These are phyloP conservation scores for Alternaria triticina DNA, from an alignment of 2,329 filamentous ascomycete species.

Conservation along the genomic window DNA sequence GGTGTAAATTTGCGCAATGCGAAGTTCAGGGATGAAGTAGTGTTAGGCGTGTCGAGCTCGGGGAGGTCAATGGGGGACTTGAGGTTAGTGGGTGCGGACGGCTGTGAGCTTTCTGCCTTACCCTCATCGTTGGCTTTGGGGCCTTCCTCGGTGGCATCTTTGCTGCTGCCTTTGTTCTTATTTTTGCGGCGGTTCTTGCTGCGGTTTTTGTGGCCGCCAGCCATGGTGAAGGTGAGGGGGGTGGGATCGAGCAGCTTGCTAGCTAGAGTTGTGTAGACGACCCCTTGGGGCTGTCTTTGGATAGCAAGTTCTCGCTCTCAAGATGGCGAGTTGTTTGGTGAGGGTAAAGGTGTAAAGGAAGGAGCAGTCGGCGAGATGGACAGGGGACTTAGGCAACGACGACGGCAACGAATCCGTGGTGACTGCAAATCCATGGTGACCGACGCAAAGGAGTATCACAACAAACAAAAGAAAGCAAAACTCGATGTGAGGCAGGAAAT, in stretches of 20 bases:
- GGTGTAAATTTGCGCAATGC: constrained; percentile 3
- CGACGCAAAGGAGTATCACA: neutral
- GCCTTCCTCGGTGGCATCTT: neutral
- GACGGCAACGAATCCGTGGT: neutral
- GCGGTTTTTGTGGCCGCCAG: neutral
- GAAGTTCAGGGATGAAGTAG: neutral
- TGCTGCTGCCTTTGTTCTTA: neutral
- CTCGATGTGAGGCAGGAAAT: neutral
- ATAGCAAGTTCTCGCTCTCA: neutral
- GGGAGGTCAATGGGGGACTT: neutral
- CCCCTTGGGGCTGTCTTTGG: neutral
- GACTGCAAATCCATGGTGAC: neutral
- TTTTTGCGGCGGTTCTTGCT: neutral
- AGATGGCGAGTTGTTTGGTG: neutral
- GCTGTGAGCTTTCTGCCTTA: neutral
- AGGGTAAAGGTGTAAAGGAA: neutral
- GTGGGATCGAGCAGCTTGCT: neutral
- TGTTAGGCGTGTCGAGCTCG: neutral
- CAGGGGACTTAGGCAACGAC: neutral
- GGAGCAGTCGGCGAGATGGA: neutral
- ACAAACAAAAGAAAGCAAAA: neutral
- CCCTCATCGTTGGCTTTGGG: neutral
- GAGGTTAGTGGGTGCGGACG: neutral
- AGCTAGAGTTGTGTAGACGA: neutral
- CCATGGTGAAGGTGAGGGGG: neutral